A percentile compares a stretch with the other conserved stretches of the same genome.
Evolutionary conservation across 163 green algal species (phyloP).

Genomic region (Scenedesmus sp.): DNA sequence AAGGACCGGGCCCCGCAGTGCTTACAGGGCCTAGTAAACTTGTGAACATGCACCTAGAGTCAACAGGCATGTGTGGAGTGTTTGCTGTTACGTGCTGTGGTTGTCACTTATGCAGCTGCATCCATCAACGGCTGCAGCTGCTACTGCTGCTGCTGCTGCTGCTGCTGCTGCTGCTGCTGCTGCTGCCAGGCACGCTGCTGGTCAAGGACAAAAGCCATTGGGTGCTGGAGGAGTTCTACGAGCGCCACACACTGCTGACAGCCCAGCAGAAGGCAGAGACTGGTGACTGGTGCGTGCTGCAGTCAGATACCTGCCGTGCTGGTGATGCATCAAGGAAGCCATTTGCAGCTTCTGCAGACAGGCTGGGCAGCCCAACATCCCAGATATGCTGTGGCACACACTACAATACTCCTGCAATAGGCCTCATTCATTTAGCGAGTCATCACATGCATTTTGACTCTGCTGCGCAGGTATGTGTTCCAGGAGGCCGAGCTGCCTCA

Average conservation of each 20-base stretch:
- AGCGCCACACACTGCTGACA: neutral
- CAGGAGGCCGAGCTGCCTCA: conserved; percentile 3
- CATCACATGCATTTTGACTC: neutral
- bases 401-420: too few species aligned
- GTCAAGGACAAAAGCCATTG: conserved; percentile 24
- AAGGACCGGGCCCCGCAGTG: too few species aligned
- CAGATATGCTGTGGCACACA: too few species aligned
- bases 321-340: too few species aligned
- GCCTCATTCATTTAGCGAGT: too few species aligned
- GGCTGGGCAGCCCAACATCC: too few species aligned
- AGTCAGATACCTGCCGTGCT: neutral
- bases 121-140: neutral
- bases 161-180: conserved; percentile 2
- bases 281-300: neutral
- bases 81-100: too few species aligned
- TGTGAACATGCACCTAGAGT: too few species aligned
- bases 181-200: conserved; percentile 20
- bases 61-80: too few species aligned
- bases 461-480: neutral
- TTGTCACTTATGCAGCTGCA: neutral
- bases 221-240: neutral
- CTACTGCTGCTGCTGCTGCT: neutral
- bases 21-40: too few species aligned
- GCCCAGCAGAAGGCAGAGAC: neutral
- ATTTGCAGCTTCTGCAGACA: too few species aligned